Evolutionary conservation across 1,139 yeast species (phyloP).

Genomic region (Geotrichum aggregatum): DNA sequence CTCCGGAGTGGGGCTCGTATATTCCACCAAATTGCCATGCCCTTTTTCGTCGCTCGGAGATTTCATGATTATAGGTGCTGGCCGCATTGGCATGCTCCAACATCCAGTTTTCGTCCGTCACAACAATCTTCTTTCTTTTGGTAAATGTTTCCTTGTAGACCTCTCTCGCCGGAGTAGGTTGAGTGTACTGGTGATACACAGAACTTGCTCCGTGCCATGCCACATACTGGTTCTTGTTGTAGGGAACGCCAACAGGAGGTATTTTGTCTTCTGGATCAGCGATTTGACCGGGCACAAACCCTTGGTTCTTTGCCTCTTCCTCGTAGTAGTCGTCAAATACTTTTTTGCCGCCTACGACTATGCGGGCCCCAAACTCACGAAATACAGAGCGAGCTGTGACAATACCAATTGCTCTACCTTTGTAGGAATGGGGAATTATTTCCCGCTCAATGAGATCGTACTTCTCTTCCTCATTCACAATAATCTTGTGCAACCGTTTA

Average conservation of each 20-base stretch:
- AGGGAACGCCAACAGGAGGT: constrained; percentile 43
- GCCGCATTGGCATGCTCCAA: constrained; percentile 78
- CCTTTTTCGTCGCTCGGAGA: constrained; percentile 58
- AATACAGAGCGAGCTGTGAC: constrained; percentile 88
- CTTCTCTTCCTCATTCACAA: constrained; percentile 73
- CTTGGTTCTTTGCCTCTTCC: constrained; percentile 61
- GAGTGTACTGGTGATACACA: constrained; percentile 40
- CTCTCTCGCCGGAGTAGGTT: constrained; percentile 40
- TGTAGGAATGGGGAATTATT: constrained; percentile 82
- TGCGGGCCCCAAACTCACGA: constrained; percentile 87
- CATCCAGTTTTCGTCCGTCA: constrained; percentile 79
- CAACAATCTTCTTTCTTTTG: constrained; percentile 39
- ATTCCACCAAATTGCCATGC: constrained; percentile 52
- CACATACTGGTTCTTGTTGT: constrained; percentile 49
- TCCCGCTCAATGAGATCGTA: constrained; percentile 77
- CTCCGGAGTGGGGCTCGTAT: constrained; percentile 80
- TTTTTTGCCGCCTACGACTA: constrained; percentile 73
- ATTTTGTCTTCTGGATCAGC: constrained; percentile 67
- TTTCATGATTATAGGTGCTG: constrained; percentile 59
- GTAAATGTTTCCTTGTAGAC: constrained; percentile 20
- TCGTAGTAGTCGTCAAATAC: constrained; percentile 90
- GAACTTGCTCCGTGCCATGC: constrained; percentile 52
- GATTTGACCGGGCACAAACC: constrained; percentile 71
- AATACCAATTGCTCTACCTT: constrained; percentile 82
- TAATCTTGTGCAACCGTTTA: constrained; percentile 63